These are phyloP conservation scores for Leccinum aurantiacum DNA, from an alignment of 768 basidiomycete species.

Conservation along the genomic window DNA sequence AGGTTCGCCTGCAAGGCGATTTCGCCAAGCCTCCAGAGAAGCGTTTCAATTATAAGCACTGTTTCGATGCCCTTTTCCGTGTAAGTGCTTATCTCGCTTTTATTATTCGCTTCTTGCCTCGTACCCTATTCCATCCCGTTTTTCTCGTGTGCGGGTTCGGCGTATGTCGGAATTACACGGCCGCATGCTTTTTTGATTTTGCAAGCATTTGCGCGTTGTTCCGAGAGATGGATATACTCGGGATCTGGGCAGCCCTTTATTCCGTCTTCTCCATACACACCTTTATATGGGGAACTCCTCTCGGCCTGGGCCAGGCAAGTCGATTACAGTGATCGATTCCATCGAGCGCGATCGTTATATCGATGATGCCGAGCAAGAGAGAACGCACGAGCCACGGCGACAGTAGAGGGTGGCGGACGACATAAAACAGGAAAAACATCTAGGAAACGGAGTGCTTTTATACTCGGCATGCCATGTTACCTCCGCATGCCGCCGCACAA, in stretches of 20 bases:
- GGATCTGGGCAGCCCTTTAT: neutral
- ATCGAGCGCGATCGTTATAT: neutral
- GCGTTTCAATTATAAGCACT: slow-evolving; percentile 87
- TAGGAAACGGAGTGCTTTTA: neutral
- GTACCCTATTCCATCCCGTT: neutral
- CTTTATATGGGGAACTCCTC: neutral
- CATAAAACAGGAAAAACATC: neutral
- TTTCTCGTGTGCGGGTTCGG: neutral
- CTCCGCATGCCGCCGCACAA: neutral
- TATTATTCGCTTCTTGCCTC: neutral
- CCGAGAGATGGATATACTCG: neutral
- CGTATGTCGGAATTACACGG: neutral
- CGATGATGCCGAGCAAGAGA: neutral
- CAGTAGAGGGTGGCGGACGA: neutral
- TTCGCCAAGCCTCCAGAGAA: slow-evolving; percentile 87
- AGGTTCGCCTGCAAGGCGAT: slow-evolving; percentile 86
- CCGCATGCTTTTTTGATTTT: neutral
- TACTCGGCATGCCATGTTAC: slow-evolving; percentile 5
- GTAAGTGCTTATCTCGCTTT: slow-evolving; percentile 47
- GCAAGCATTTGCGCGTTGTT: slow-evolving; percentile 5
- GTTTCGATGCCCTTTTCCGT: slow-evolving; percentile 82
- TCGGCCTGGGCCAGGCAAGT: neutral
- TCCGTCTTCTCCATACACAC: neutral
- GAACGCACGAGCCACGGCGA: neutral
- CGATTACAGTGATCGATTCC: neutral